These are phyloP conservation scores for Mycosphaerella arachidis DNA, from an alignment of 2,329 filamentous ascomycete species.

Conservation along the genomic window DNA sequence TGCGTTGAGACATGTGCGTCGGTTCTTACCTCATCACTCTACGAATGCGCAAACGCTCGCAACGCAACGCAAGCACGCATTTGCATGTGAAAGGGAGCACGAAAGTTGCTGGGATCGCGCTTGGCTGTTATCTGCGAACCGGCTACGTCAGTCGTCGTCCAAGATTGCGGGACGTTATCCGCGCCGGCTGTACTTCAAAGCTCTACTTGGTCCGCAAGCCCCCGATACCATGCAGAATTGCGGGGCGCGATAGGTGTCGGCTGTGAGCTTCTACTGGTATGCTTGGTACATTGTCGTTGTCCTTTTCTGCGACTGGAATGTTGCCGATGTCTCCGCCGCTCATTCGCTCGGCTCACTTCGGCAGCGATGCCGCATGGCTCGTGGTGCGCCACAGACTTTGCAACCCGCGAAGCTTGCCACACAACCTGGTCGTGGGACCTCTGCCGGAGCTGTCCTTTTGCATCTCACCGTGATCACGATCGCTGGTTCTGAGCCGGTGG, in stretches of 20 bases:
- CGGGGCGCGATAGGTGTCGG: no score
- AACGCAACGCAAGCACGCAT: not conserved
- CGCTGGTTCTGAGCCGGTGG: not conserved
- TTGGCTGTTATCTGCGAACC: not conserved
- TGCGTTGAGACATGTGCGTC: conserved; percentile 6
- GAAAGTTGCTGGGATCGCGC: not conserved
- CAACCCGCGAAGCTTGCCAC: not conserved
- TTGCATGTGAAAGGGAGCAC: conserved; percentile 5
- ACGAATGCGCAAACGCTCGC: not conserved
- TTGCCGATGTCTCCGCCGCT: not conserved
- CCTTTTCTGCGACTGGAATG: no score
- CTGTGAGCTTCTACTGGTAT: no score
- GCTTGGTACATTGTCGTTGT: no score
- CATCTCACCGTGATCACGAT: conserved; percentile 1
- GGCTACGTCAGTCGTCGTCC: not conserved
- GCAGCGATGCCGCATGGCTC: not conserved
- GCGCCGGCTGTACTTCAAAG: no score
- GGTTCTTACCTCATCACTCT: conserved; percentile 5
- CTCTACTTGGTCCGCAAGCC: no score
- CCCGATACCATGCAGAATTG: no score
- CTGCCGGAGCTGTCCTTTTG: not conserved
- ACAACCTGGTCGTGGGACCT: not conserved
- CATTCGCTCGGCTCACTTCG: not conserved
- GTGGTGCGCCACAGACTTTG: not conserved
- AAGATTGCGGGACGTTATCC: no score